phyloP scores from a whole-genome alignment of 1,284 basidiomycete species.

The Naganishia albida region DNA sequence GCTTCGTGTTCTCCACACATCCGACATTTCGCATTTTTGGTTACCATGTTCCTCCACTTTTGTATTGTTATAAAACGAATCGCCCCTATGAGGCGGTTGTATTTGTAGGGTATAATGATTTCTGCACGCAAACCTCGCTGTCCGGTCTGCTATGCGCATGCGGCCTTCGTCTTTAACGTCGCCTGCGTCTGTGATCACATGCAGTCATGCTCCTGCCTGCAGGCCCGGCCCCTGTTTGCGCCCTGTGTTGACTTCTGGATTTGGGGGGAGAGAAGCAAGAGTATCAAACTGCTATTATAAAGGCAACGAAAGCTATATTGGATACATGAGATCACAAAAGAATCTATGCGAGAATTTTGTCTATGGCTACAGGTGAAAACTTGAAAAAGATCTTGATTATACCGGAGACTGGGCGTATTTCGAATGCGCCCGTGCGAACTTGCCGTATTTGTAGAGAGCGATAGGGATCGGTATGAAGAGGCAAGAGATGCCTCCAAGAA shows the following conservation, averaged over 20 bases:
- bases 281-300: background rate
- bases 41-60: conserved; percentile 19
- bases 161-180: no score
- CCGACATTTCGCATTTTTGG: conserved; percentile 28
- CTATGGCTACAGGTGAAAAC: no score
- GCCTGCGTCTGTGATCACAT: no score
- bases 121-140: background rate
- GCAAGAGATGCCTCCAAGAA: conserved; percentile 38
- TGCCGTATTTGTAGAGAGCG: conserved; percentile 22
- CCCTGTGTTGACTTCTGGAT: no score
- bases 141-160: background rate
- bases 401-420: conserved; percentile 9
- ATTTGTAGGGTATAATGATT: conserved; percentile 26
- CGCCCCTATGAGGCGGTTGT: conserved; percentile 7
- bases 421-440: background rate
- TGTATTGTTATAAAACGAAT: conserved; percentile 19
- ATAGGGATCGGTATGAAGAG: conserved; percentile 41
- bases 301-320: background rate
- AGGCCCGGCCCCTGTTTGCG: no score
- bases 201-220: no score
- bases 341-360: no score
- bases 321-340: no score
- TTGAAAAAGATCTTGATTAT: background rate
- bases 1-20: background rate
- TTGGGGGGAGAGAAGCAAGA: no score